A percentile compares a stretch with the other conserved stretches of the same genome.
These are phyloP conservation scores for Peltaster fructicola DNA, from an alignment of 2,329 filamentous ascomycete genomes.

Conservation along the genomic window DNA sequence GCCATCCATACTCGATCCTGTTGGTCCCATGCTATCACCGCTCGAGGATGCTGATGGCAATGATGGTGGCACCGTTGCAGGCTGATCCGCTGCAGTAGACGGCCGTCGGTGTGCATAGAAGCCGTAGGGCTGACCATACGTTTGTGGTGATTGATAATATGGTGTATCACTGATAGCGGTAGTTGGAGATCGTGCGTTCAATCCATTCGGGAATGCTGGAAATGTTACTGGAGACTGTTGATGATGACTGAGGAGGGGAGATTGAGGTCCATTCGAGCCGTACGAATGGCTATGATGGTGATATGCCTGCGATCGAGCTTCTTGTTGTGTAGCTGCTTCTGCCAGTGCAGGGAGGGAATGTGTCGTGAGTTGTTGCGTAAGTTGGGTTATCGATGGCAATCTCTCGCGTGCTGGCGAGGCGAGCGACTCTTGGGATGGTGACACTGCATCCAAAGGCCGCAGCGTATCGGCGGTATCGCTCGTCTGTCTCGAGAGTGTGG, in stretches of 20 bases:
- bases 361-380: slow-evolving; percentile 12
- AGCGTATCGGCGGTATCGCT: slow-evolving; percentile 8
- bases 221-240: slow-evolving; percentile 9
- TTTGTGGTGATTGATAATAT: slow-evolving; percentile 11
- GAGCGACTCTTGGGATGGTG: slow-evolving; percentile 6
- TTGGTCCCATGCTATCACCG: slow-evolving; percentile 13
- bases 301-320: slow-evolving; percentile 6
- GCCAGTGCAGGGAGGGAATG: slow-evolving; percentile 11
- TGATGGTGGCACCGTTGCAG: slow-evolving; percentile 7
- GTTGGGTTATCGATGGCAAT: slow-evolving; percentile 17
- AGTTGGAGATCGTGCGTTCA: slow-evolving; percentile 11
- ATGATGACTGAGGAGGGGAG: slow-evolving; percentile 11
- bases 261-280: slow-evolving; percentile 14
- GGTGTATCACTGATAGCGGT: slow-evolving; percentile 10
- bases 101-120: slow-evolving; percentile 9
- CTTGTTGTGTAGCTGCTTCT: slow-evolving; percentile 12
- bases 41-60: slow-evolving; percentile 15
- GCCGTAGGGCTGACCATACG: slow-evolving; percentile 2
- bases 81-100: slow-evolving; percentile 7
- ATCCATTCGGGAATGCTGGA: slow-evolving; percentile 13
- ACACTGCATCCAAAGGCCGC: slow-evolving; percentile 11
- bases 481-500: slow-evolving; percentile 3
- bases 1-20: slow-evolving; percentile 15
- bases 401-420: slow-evolving; percentile 11
- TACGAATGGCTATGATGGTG: slow-evolving; percentile 14